Evolutionary conservation across 2,329 filamentous ascomycete species (phyloP), one percentile per base, ranked within the genome.

Genomic region (Cladosporium cucumerinum): DNA sequence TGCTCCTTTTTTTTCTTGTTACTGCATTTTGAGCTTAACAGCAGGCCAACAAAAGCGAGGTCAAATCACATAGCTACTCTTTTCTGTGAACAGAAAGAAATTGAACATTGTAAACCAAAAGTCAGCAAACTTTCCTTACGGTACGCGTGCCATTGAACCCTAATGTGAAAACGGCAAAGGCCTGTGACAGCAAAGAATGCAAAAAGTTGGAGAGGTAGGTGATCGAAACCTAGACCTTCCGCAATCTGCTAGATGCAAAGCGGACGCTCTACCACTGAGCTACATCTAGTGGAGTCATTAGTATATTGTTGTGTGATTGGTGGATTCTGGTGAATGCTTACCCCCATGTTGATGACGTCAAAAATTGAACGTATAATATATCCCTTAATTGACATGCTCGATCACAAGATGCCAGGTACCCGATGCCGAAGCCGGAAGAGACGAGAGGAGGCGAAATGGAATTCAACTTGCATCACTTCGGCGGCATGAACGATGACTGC

Each of bases 201-300:
- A 52, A 61, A 61, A 61, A 34, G 18, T 26, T 61, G 59, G 59
- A 61, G 59, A 52, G 48, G 46, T 52, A 43, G 59, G 30, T 61
- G 48, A 52, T 61, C 59, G 59, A 61, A 61, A 61, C 30, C 59
- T 43, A 52, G 59, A 61, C 59, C 48, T 61, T 52, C 48, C 59
- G 59, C 59, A 61, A 39, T 52, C 46, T 61, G 21, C 21, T 52
- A 28, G 30, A 61, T 61, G 59, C 59, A 61, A 61, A 61, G 59
- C 59, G 59, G 48, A 52, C 59, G 59, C 59, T 61, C 59, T 61
- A 61, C 59, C 59, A 61, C 59, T 61, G 59, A 61, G 59, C 59
- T 61, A 61, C 46, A 61, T 52, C 58, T 52, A 21, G 12, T 57
- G 52, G 30, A 36, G 4, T 57, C 21, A 21, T 57, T 36, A 57